These are phyloP conservation scores for Emmonsiellopsis sp. DNA, from an alignment of 2,329 filamentous ascomycete species.

Conservation along the genomic window DNA sequence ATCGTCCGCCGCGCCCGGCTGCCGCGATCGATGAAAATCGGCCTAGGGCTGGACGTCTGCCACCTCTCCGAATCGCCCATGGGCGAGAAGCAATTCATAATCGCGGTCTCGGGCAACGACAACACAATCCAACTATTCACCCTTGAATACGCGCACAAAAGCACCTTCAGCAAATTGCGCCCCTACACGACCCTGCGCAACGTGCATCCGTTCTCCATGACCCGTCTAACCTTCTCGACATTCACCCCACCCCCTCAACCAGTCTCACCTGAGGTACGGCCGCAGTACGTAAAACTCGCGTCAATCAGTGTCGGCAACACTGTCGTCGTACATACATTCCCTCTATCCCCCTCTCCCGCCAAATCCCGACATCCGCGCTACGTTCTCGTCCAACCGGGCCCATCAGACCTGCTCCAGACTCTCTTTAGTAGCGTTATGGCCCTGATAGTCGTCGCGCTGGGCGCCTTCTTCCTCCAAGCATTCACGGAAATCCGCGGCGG, in stretches of 20 bases:
- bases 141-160: constrained; percentile 53
- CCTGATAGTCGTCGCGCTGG: constrained; percentile 52
- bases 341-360: constrained; percentile 45
- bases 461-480: constrained; percentile 53
- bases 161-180: constrained; percentile 39
- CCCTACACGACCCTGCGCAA: constrained; percentile 44
- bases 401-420: constrained; percentile 45
- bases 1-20: constrained; percentile 50
- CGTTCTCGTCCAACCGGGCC: constrained; percentile 54
- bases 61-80: constrained; percentile 53
- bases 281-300: constrained; percentile 64
- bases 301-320: constrained; percentile 74
- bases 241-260: constrained; percentile 45
- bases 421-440: constrained; percentile 49
- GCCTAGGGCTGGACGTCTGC: constrained; percentile 68
- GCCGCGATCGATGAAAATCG: constrained; percentile 60
- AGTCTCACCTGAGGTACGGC: constrained; percentile 38
- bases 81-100: constrained; percentile 64
- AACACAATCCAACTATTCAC: constrained; percentile 70
- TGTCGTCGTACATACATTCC: constrained; percentile 69
- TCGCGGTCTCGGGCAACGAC: constrained; percentile 74
- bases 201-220: constrained; percentile 52
- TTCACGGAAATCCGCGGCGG: constrained; percentile 54
- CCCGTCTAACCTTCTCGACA: constrained; percentile 42
- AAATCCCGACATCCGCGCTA: constrained; percentile 53